phyloP scores from a whole-genome alignment of 1,284 basidiomycete genomes.

The Trichosporon sp. region DNA sequence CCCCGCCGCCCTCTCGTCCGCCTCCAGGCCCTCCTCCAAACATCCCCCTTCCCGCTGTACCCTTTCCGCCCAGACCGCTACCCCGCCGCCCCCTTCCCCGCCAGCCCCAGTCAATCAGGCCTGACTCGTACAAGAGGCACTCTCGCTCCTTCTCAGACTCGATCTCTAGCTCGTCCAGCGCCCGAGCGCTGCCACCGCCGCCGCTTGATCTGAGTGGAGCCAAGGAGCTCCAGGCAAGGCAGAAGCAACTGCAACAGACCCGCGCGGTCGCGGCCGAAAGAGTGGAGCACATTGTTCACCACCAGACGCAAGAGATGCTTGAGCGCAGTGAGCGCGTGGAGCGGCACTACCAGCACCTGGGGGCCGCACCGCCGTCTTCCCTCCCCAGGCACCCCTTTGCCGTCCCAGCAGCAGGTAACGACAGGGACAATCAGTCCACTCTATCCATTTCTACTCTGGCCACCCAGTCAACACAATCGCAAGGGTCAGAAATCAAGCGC shows the following conservation, averaged over 20 bases:
- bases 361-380: not conserved
- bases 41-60: not conserved
- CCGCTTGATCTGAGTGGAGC: not conserved
- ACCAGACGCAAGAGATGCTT: not conserved
- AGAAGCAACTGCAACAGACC: not conserved
- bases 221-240: not conserved
- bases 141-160: not conserved
- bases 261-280: not conserved
- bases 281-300: not conserved
- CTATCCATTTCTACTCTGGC: not conserved
- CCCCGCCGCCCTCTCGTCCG: not conserved
- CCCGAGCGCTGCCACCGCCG: not conserved
- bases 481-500: not conserved
- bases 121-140: not conserved
- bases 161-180: not conserved
- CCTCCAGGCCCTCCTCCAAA: not conserved
- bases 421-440: not conserved
- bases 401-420: not conserved
- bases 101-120: not conserved
- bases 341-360: not conserved
- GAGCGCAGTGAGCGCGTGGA: not conserved
- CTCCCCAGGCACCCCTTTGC: not conserved
- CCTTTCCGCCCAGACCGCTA: not conserved
- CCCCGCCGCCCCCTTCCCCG: not conserved
- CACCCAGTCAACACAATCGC: not conserved